Evolutionary conservation across 257 asterid genomes (phyloP), one percentile per base, ranked within the genome.

Genomic region (Primulina tabacum): DNA sequence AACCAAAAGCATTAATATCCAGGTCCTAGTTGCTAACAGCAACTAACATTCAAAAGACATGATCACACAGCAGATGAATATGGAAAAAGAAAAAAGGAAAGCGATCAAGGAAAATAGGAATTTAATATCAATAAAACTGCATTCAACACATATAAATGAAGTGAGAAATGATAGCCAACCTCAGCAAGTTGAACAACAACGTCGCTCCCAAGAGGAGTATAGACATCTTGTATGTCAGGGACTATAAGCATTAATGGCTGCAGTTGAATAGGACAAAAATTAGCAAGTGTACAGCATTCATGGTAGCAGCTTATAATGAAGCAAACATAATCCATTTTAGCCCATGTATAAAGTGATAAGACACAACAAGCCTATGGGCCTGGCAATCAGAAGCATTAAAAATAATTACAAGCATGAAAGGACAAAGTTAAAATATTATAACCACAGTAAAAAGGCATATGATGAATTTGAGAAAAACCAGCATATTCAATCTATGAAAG

Each of bases 231-330:
- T 57, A 93, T 90, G 69, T 93, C 99, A 71, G 99, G 97, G 77
- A 93, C 96, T 77, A 93, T 83, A 73, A 93, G 97, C 99, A 93
- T 93, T 87, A 89, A 78, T 24, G 96, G 96, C 99, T 93, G 96
- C 87, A 82, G 62, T 24, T 24, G 26, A 24, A 80, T 69, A 35
- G 72, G 67, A 73, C 64, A 76, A 74, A 60, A 24, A 24, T 67
- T 57, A 67, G 52, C 26, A 24, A 24, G 26, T 11, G 59, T 73
- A 70, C 35, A 67, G 33, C 73, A 69, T 40, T 73, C 34, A n/a
- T n/a, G 52, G 64, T 74, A 69, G 56, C 37, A 72, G 62, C 62
- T 24, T 38, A 28, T 12, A 75, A 65, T 71, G 74, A 29, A 68
- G 35, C 75, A 66, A 67, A 50, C 55, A 70, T 14, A 62, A 52